Conservation (phyloP, 2,329 filamentous ascomycete genomes). For the Mycosphaerella sp. region DNA sequence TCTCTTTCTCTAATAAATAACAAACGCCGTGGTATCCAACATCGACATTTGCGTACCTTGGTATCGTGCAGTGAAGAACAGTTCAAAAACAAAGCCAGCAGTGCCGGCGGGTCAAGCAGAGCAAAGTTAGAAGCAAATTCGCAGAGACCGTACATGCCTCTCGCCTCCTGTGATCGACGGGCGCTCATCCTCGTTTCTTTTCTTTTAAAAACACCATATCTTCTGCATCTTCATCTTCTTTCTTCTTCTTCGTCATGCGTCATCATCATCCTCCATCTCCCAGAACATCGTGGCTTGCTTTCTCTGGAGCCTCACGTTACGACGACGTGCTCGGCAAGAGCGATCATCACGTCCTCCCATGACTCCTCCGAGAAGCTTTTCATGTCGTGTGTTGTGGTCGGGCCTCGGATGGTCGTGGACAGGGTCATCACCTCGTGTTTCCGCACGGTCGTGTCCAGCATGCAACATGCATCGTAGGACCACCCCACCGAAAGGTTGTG, state of each 20-base stretch:
- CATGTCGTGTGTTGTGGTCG: background rate
- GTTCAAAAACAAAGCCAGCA: background rate
- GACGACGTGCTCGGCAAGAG: background rate
- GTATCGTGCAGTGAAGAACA: slow-evolving; percentile 1
- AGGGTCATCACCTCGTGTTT: background rate
- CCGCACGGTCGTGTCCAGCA: background rate
- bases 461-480: background rate
- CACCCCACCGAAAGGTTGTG: background rate
- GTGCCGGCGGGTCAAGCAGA: background rate
- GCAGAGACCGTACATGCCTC: background rate
- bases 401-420: no score
- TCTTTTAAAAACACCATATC: background rate
- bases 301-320: background rate
- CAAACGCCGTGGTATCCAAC: slow-evolving; percentile 1
- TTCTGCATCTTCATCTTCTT: background rate
- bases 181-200: background rate
- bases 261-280: background rate
- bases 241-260: background rate
- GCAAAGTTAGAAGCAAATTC: background rate
- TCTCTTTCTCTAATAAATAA: background rate
- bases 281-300: background rate
- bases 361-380: background rate
- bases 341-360: background rate
- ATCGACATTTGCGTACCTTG: background rate
- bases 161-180: background rate